phyloP scores from a whole-genome alignment of 176 grass and related monocot species.

The Urochloa ruziziensis region DNA sequence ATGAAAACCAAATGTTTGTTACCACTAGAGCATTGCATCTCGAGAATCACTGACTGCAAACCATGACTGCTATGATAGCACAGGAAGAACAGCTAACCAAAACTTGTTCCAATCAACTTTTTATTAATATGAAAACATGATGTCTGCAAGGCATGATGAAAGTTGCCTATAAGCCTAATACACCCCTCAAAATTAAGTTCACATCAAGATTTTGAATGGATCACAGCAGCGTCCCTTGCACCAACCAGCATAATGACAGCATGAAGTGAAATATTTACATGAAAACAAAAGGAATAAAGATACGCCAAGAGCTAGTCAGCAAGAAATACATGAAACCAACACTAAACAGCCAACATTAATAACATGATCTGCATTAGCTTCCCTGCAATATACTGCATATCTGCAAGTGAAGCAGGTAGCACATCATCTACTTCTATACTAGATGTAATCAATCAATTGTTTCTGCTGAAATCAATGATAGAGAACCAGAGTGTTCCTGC shows the following conservation, averaged over 20 bases:
- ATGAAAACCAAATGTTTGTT: not conserved
- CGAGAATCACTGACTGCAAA: not conserved
- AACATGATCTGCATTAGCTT: not conserved
- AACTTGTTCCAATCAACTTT: not conserved
- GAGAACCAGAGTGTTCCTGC: not conserved
- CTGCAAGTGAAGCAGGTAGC: not conserved
- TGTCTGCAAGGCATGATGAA: not conserved
- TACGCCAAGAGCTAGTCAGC: not conserved
- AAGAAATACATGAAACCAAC: not conserved
- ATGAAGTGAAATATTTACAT: not conserved
- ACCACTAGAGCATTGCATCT: not conserved
- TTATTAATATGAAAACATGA: not conserved
- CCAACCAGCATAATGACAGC: not conserved
- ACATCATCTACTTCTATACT: not conserved
- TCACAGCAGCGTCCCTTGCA: not conserved
- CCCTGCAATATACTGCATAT: not conserved
- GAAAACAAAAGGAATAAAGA: not conserved
- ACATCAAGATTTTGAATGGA: not conserved
- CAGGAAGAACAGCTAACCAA: not conserved
- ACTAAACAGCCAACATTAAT: not conserved
- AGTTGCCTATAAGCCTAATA: not conserved
- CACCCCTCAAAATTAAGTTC: too few species aligned
- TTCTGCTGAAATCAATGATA: not conserved
- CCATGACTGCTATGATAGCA: not conserved
- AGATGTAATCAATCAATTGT: not conserved